Evolutionary conservation across 805 yeast genomes (phyloP), one percentile per base, ranked within the genome.

Genomic region (Nakazawaea holstii): DNA sequence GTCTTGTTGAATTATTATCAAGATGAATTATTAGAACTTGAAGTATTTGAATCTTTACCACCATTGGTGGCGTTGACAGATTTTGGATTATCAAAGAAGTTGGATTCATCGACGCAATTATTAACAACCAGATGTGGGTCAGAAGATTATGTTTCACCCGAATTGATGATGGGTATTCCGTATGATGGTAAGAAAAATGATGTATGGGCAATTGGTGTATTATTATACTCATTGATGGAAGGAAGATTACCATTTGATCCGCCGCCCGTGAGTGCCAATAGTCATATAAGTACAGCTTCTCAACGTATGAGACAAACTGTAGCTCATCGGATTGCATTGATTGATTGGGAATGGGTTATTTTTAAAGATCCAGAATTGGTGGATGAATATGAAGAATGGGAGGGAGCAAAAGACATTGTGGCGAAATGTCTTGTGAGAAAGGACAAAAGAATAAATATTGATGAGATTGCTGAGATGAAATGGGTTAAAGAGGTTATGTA

Each of bases 71-170:
- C 80, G 13, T 62, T 90, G 30, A 83, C 95, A 0, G 99, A 94
- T 69, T 84, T 94, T 65, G 99, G 99, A 0, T 73, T 94, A 27
- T 84, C 96, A 9, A 82, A 89, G 55, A 69, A 73, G 43, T 74
- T 92, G 24, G 80, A 76, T 43, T 76, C 79, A 1, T 73, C 69
- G 1, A 70, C 77, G 53, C 86, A 89, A 26, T 56, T 84, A 49
- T 72, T 95, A 26, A 76, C 87, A 2, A 92, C 98, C 1, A 68
- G 98, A 51, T 94, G 99, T 64, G 99, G 99, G 0, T 87, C 96
- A 1, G 97, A 88, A 53, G 99, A 94, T 61, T 94, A 94, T 58
- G 96, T 94, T 6, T 84, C 97, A 0, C 99, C 99, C 0, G 99
- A 94, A 59, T 67, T 94, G 24, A 68, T 94, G 35, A 79, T 94